phyloP scores from a whole-genome alignment of 768 basidiomycete species.

The Amylocystis lapponica region DNA sequence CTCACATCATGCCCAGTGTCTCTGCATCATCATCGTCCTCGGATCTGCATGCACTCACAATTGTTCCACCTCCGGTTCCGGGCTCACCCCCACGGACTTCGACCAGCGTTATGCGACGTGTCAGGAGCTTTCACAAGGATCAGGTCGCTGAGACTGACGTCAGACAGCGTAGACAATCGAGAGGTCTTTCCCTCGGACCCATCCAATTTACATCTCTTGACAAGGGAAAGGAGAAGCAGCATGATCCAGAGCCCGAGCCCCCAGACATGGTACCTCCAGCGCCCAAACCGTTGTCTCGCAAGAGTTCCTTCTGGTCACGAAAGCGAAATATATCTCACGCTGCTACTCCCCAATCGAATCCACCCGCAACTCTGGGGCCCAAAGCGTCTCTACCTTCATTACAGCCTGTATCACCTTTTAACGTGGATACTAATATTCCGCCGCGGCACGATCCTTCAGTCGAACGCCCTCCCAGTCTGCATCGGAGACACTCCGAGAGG shows the following conservation, averaged over 20 bases:
- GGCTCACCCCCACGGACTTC: constrained; percentile 14
- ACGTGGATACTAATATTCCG: constrained; percentile 26
- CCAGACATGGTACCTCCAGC: constrained; percentile 19
- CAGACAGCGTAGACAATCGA: constrained; percentile 29
- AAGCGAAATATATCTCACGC: constrained; percentile 33
- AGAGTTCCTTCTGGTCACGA: constrained; percentile 63
- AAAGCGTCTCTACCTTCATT: constrained; percentile 32
- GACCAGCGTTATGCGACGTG: constrained; percentile 33
- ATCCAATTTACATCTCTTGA: constrained; percentile 32
- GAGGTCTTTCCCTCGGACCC: constrained; percentile 56
- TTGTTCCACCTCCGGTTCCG: constrained; percentile 23
- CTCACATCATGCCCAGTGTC: constrained; percentile 43
- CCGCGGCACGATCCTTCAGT: constrained; percentile 5
- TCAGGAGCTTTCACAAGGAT: constrained; percentile 48
- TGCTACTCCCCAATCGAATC: constrained; percentile 24
- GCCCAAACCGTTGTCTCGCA: constrained; percentile 43
- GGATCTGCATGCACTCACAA: constrained; percentile 46
- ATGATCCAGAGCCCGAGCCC: constrained; percentile 28
- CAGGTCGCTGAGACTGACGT: constrained; percentile 18
- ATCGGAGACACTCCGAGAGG: constrained; percentile 39
- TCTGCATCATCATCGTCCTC: constrained; percentile 35
- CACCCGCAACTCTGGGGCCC: constrained; percentile 17
- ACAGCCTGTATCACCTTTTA: constrained; percentile 39
- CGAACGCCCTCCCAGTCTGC: constrained; percentile 27
- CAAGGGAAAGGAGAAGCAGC: constrained; percentile 41